phyloP scores from a whole-genome alignment of 192 early-diverging fungal species.

The Coemansia sp. region DNA sequence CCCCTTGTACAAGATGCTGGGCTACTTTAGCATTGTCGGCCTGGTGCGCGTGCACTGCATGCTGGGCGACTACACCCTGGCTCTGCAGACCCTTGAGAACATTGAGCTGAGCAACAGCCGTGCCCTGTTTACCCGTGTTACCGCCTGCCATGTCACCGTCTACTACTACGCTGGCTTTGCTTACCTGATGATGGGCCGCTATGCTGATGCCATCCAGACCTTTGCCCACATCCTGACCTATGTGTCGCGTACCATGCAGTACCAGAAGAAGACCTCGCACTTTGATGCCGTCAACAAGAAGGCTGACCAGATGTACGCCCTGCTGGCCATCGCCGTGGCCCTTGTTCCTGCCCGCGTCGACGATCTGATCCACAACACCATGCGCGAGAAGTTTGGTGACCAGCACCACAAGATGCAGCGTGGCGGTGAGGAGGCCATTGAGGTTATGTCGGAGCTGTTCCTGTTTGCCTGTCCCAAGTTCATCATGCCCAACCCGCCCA shows the following conservation, averaged over 20 bases:
- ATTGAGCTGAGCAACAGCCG: slow-evolving; percentile 88
- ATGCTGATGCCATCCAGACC: slow-evolving; percentile 90
- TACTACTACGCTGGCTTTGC: slow-evolving; percentile 98
- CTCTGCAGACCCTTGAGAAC: slow-evolving; percentile 95
- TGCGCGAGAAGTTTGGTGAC: slow-evolving; percentile 93
- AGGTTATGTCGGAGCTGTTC: slow-evolving; percentile 86
- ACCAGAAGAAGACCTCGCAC: slow-evolving; percentile 88
- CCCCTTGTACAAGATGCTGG: slow-evolving; percentile 94
- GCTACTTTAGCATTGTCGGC: slow-evolving; percentile 93
- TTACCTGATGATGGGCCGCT: slow-evolving; percentile 98
- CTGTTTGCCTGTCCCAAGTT: slow-evolving; percentile 92
- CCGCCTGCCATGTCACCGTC: slow-evolving; percentile 95
- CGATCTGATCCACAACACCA: slow-evolving; percentile 81
- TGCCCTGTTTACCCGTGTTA: slow-evolving; percentile 90
- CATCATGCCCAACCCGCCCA: slow-evolving; percentile 83
- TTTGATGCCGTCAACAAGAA: slow-evolving; percentile 89
- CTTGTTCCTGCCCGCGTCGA: slow-evolving; percentile 92
- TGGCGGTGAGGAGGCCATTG: slow-evolving; percentile 77
- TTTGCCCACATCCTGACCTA: slow-evolving; percentile 89
- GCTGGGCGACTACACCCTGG: slow-evolving; percentile 92
- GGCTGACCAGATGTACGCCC: slow-evolving; percentile 93
- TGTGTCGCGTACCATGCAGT: slow-evolving; percentile 89
- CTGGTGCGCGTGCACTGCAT: slow-evolving; percentile 92
- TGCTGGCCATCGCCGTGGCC: slow-evolving; percentile 85
- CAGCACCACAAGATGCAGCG: slow-evolving; percentile 85